These are phyloP conservation scores for Blastobotrys ciferrii DNA, from an alignment of 1,139 yeast genomes.

Conservation along the genomic window DNA sequence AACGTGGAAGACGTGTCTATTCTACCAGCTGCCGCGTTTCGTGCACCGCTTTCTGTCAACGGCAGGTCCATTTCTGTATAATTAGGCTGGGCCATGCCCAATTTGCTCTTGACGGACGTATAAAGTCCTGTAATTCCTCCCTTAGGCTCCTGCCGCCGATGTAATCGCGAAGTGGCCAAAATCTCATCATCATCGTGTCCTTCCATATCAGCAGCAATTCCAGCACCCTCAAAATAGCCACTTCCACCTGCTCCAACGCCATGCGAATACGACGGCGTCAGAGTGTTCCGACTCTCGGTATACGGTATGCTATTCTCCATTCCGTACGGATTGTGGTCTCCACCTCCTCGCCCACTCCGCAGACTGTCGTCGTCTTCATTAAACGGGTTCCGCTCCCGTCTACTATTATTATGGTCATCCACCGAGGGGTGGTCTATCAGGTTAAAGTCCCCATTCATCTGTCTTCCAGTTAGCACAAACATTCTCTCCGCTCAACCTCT, in stretches of 20 bases:
- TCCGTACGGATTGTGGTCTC: constrained; percentile 11
- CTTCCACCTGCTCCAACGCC: constrained; percentile 11
- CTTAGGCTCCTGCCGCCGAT: constrained; percentile 13
- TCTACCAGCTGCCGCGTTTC: constrained; percentile 19
- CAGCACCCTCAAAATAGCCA: constrained; percentile 26
- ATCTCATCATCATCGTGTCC: constrained; percentile 18
- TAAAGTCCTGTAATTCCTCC: constrained; percentile 31
- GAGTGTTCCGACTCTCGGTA: constrained; percentile 18
- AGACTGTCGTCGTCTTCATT: constrained; percentile 4
- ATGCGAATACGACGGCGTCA: constrained; percentile 12
- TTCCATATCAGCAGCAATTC: constrained; percentile 24
- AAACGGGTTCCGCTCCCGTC: constrained; percentile 12
- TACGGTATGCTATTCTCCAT: constrained; percentile 15
- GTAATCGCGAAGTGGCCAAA: constrained; percentile 10
- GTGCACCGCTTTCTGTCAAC: constrained; percentile 28
- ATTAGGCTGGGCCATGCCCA: constrained; percentile 31
- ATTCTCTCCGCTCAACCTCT: not conserved
- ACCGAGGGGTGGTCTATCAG: constrained; percentile 27
- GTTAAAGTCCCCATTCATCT: constrained; percentile 15
- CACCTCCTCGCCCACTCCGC: constrained; percentile 6
- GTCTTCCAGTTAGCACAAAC: not conserved
- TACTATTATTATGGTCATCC: constrained; percentile 12
- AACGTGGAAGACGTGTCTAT: constrained; percentile 12
- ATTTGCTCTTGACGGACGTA: constrained; percentile 30
- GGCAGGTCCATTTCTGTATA: constrained; percentile 39